Evolutionary conservation across 768 basidiomycete genomes (phyloP).

Genomic region (Filobasidium floriforme): DNA sequence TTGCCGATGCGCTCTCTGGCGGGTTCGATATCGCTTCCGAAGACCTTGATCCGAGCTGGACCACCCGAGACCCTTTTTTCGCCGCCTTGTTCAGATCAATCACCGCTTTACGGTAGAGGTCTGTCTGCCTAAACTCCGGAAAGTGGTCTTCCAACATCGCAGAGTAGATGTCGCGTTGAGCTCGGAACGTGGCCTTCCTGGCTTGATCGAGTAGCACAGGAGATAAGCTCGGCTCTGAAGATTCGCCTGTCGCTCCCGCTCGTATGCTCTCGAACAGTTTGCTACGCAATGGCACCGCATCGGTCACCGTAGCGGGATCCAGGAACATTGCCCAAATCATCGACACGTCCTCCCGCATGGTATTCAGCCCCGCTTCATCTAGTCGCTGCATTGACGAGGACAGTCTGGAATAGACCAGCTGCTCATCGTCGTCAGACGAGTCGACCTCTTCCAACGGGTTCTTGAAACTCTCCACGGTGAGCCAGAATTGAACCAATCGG

Average conservation of each 20-base stretch:
- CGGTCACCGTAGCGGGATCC: conserved; percentile 49
- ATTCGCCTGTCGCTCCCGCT: conserved; percentile 53
- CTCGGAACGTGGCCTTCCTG: conserved; percentile 68
- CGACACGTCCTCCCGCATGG: conserved; percentile 66
- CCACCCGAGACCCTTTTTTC: not conserved
- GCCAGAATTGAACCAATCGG: conserved; percentile 88
- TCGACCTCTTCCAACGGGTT: conserved; percentile 83
- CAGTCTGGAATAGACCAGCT: not conserved
- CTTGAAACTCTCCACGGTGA: conserved; percentile 95
- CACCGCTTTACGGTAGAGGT: conserved; percentile 84
- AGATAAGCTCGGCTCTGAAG: conserved; percentile 46
- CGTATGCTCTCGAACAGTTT: conserved; percentile 66
- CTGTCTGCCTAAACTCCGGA: conserved; percentile 75
- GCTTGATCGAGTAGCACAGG: conserved; percentile 52
- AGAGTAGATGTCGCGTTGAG: conserved; percentile 76
- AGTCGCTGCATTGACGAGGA: conserved; percentile 49
- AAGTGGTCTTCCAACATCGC: conserved; percentile 84
- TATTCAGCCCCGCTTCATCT: conserved; percentile 4
- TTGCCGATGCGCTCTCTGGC: not conserved
- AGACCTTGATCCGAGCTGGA: not conserved
- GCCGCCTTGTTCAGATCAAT: conserved; percentile 47
- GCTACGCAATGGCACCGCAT: conserved; percentile 54
- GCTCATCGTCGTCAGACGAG: conserved; percentile 49
- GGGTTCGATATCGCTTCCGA: not conserved
- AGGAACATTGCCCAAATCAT: conserved; percentile 57